phyloP scores from a whole-genome alignment of 2,329 filamentous ascomycete genomes.

The Colletotrichum destructivum region DNA sequence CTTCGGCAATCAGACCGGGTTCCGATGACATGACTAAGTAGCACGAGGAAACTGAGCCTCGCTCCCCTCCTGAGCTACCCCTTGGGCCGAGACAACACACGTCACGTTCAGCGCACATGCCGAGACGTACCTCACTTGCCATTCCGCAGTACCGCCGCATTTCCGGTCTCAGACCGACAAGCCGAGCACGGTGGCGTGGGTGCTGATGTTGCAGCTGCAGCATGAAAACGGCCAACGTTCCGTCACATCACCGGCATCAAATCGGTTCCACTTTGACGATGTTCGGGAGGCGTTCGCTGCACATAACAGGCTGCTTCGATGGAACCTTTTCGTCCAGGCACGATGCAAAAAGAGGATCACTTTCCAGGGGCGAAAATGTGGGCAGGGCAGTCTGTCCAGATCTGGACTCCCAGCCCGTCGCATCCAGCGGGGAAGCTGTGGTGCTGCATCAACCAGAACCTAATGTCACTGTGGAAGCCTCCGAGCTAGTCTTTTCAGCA shows the following conservation, averaged over 20 bases:
- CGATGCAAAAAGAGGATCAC: constrained; percentile 16
- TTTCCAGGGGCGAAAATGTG: constrained; percentile 22
- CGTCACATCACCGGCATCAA: constrained; percentile 32
- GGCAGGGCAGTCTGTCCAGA: constrained; percentile 3
- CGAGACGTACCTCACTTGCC: constrained; percentile 22
- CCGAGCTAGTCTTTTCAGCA: background rate
- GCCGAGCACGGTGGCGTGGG: constrained; percentile 26
- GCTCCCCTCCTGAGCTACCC: constrained; percentile 7
- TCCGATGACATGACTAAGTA: constrained; percentile 25
- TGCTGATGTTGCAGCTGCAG: constrained; percentile 30
- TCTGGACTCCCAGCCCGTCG: constrained; percentile 18
- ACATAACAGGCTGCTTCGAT: constrained; percentile 34
- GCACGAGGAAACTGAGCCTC: constrained; percentile 29
- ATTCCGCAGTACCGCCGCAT: constrained; percentile 27
- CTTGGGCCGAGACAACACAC: constrained; percentile 13
- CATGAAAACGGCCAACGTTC: constrained; percentile 39
- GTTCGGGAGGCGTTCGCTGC: constrained; percentile 25
- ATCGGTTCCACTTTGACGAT: constrained; percentile 20
- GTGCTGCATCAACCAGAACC: constrained; percentile 11
- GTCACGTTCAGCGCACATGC: constrained; percentile 20
- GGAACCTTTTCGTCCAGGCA: constrained; percentile 20
- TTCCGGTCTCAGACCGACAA: constrained; percentile 30
- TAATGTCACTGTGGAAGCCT: constrained; percentile 3
- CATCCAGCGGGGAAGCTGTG: constrained; percentile 7
- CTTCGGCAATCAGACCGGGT: constrained; percentile 29